phyloP scores from a whole-genome alignment of 2,329 filamentous ascomycete species.

The Ceratocystis destructans region DNA sequence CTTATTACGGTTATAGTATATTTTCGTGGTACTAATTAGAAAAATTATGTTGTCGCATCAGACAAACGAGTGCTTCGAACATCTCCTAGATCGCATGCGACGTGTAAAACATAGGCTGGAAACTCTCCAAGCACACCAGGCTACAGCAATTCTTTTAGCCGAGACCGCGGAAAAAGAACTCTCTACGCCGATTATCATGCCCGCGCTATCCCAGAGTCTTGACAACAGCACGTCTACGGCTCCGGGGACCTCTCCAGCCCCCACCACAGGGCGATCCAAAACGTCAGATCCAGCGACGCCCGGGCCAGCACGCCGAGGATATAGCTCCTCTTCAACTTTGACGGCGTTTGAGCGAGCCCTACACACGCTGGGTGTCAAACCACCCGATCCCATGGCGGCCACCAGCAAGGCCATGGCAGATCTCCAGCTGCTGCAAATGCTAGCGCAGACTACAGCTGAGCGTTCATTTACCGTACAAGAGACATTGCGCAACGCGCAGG shows the following conservation, averaged over 20 bases:
- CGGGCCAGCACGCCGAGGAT: not conserved
- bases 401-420: not conserved
- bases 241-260: not conserved
- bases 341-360: not conserved
- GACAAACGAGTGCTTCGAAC: conserved; percentile 38
- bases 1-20: not conserved
- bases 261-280: not conserved
- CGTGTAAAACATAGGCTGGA: not conserved
- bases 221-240: not conserved
- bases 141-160: not conserved
- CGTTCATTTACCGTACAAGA: conserved; percentile 32
- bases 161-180: not conserved
- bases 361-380: not conserved
- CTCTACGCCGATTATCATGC: not conserved
- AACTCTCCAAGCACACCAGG: not conserved
- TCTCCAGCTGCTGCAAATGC: not conserved
- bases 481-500: conserved; percentile 35
- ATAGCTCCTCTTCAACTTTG: not conserved
- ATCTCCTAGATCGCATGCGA: conserved; percentile 22
- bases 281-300: not conserved
- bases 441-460: conserved; percentile 27
- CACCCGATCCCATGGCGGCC: not conserved
- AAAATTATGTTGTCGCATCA: conserved; percentile 25
- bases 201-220: not conserved
- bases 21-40: not conserved